phyloP scores from a whole-genome alignment of 768 basidiomycete species.

The Austroboletus eburneus region DNA sequence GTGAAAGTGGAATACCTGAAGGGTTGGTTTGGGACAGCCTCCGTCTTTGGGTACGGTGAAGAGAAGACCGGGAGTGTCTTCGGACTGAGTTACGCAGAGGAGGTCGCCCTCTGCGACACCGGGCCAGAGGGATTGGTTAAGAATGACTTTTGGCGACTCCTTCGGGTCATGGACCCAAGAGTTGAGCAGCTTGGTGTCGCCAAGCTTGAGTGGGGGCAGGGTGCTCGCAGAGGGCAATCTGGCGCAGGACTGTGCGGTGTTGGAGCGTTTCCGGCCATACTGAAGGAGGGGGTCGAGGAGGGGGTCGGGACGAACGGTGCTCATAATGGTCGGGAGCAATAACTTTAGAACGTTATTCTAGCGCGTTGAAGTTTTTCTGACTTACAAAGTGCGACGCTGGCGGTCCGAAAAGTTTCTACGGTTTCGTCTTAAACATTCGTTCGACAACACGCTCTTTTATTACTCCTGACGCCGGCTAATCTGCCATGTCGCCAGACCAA shows the following conservation, averaged over 20 bases:
- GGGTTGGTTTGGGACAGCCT: slow-evolving; percentile 50
- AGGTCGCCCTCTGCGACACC: slow-evolving; percentile 77
- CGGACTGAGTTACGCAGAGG: slow-evolving; percentile 50
- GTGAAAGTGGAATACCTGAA: slow-evolving; percentile 45
- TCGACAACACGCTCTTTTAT: slow-evolving; percentile 22
- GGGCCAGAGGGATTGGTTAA: slow-evolving; percentile 76
- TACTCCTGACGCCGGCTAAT: too few species aligned
- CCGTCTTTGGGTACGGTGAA: slow-evolving; percentile 70
- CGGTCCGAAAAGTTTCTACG: slow-evolving; percentile 2
- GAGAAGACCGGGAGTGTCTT: slow-evolving; percentile 45
- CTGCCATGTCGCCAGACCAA: slow-evolving; percentile 10
- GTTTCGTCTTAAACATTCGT: slow-evolving; percentile 13
- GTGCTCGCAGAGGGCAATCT: slow-evolving; percentile 36
- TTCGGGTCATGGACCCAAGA: slow-evolving; percentile 74
- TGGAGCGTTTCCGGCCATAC: slow-evolving; percentile 63
- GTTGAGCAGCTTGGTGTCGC: slow-evolving; percentile 60
- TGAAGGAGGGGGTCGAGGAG: slow-evolving; percentile 40
- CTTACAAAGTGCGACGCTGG: slow-evolving; percentile 20
- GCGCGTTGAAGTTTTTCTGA: too few species aligned
- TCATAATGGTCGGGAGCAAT: slow-evolving; percentile 38
- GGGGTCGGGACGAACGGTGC: slow-evolving; percentile 60
- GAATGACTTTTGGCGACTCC: slow-evolving; percentile 52
- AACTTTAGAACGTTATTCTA: background rate
- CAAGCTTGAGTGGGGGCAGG: slow-evolving; percentile 46
- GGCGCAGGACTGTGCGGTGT: slow-evolving; percentile 66